These are phyloP conservation scores for Podila verticillata DNA, from an alignment of 192 early-diverging fungal species.

Conservation along the genomic window DNA sequence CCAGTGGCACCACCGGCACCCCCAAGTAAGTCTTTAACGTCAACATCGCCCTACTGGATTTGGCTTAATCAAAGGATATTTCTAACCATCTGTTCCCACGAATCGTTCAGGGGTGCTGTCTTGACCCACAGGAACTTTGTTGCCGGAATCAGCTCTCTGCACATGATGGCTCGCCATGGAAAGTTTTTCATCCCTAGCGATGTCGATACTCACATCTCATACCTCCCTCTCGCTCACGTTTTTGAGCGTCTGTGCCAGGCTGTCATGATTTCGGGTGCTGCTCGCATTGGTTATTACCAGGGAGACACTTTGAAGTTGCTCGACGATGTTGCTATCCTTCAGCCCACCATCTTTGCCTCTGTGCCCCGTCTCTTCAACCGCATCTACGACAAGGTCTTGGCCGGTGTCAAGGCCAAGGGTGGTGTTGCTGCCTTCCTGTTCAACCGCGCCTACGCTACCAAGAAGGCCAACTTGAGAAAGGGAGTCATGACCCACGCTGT, in stretches of 20 bases:
- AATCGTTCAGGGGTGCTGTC: conserved; percentile 58
- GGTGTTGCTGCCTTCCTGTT: conserved; percentile 67
- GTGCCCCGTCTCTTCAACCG: conserved; percentile 94
- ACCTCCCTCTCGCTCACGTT: conserved; percentile 93
- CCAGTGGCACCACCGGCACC: conserved; percentile 78
- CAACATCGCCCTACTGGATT: background rate
- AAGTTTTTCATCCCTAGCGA: conserved; percentile 9
- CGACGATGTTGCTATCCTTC: conserved; percentile 79
- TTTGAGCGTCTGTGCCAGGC: conserved; percentile 77
- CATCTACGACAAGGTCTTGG: conserved; percentile 84
- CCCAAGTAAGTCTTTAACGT: conserved; percentile 69
- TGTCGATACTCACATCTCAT: conserved; percentile 74
- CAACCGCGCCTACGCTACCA: conserved; percentile 62
- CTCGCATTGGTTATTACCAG: conserved; percentile 68
- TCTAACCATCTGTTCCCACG: background rate
- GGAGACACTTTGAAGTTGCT: conserved; percentile 35
- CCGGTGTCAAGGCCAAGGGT: conserved; percentile 69
- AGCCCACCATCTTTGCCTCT: conserved; percentile 85
- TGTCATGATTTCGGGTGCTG: conserved; percentile 63
- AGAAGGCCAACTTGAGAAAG: conserved; percentile 58
- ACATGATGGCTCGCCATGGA: conserved; percentile 3
- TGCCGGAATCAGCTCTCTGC: conserved; percentile 43
- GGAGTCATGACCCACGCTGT: conserved; percentile 66
- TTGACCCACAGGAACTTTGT: conserved; percentile 85
- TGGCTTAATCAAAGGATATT: background rate